Evolutionary conservation across 768 basidiomycete genomes (phyloP), one percentile per base, ranked within the genome.

Genomic region (Filobasidium wieringae): DNA sequence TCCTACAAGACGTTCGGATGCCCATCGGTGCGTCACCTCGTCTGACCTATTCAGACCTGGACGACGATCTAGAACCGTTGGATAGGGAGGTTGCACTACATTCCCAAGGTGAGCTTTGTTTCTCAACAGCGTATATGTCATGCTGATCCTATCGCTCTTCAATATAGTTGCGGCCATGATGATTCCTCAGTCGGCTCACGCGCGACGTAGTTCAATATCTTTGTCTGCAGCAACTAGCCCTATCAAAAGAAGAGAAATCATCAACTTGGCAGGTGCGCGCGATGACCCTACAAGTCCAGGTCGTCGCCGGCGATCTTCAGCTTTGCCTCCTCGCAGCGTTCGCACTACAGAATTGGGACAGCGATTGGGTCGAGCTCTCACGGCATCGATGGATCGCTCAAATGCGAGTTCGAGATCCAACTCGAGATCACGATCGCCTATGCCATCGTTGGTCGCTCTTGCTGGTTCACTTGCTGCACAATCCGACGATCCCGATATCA

Each of bases 391-490:
- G 24, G 65, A 68, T 40, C 63, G 63, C 19, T 72, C 68, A 22
- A 63, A 53, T 43, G 57, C 63, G 1, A 68, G 85, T 68, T 97
- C 93, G 22, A 86, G 93, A 32, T 95, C 91, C 8, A 90, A 87
- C 19, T 96, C 93, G 19, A 24, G 92, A 45, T 97, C 93, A 5
- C 82, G 91, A 39, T 96, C 95, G 0, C 92, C 91, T 1, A 79
- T 95, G 56, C 56, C 56, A 30, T 26, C 32, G n/a, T n/a, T 43
- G 19, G 47, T 45, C 8, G 36, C 29, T 41, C 19, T 40, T 39
- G 52, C 56, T 31, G 37, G 37, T 4, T 22, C 37, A 5, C 22
- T 40, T 22, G 54, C 55, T 53, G 54, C 34, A 24, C 32, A 51
- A 33, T 51, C 33, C 27, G 63, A 57, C 24, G 47, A 57, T n/a